Conservation (phyloP, 352 stramenopile species). For the Pseudoperonospora humuli region DNA sequence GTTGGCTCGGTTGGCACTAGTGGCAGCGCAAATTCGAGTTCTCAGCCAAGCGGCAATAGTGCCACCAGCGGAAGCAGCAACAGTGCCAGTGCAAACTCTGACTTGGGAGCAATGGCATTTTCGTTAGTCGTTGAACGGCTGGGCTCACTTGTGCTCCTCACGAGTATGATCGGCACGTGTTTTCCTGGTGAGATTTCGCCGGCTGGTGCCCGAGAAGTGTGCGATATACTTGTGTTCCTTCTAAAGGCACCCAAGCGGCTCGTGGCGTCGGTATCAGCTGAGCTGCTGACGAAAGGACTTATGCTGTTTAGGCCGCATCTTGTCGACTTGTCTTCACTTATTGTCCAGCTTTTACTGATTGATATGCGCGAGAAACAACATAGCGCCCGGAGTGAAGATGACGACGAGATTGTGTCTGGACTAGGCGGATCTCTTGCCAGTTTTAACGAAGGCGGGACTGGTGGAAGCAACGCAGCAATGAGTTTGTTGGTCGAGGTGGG, state of each 20-base stretch:
- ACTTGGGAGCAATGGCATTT: slow-evolving; percentile 22
- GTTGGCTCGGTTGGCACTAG: slow-evolving; percentile 12
- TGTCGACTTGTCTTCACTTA: slow-evolving; percentile 68
- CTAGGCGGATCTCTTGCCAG: slow-evolving; percentile 28
- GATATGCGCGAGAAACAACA: slow-evolving; percentile 67
- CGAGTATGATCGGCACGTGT: slow-evolving; percentile 84
- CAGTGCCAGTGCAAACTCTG: not conserved
- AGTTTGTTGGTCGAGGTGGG: slow-evolving; percentile 73
- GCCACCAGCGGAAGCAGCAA: slow-evolving; percentile 29
- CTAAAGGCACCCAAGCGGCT: slow-evolving; percentile 45
- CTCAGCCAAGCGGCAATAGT: slow-evolving; percentile 13
- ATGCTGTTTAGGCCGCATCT: slow-evolving; percentile 81
- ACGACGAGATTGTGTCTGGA: slow-evolving; percentile 6
- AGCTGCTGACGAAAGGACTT: slow-evolving; percentile 73
- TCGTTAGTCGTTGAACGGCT: slow-evolving; percentile 43
- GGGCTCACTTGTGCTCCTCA: slow-evolving; percentile 64
- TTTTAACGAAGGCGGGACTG: slow-evolving; percentile 31
- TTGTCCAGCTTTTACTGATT: slow-evolving; percentile 63
- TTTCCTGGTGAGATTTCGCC: slow-evolving; percentile 79
- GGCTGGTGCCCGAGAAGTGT: slow-evolving; percentile 65
- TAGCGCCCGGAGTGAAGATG: slow-evolving; percentile 20
- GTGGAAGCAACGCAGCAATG: slow-evolving; percentile 62
- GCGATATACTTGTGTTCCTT: slow-evolving; percentile 63
- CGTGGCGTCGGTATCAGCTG: slow-evolving; percentile 59
- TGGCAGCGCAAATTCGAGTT: slow-evolving; percentile 5